Evolutionary conservation across 805 yeast species (phyloP), one percentile per base, ranked within the genome.

Genomic region (Kuraishia cidri): DNA sequence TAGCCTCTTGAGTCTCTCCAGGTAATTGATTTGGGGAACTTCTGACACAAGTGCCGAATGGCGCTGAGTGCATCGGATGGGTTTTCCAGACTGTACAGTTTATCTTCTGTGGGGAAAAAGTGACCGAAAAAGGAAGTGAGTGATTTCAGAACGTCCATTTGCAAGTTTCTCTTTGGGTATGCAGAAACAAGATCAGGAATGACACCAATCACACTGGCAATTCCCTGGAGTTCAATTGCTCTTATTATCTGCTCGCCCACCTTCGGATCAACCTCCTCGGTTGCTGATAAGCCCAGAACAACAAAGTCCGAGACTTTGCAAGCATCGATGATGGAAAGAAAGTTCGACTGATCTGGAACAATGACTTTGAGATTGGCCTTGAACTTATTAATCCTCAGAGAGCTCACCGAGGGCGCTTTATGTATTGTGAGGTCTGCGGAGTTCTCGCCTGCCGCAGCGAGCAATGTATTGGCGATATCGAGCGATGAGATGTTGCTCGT

Each of bases 1-100:
- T 87, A 92, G 6, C 95, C 90, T 50, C 98, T 68, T n/a, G 77
- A 60, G 45, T 90, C 97, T 59, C 97, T 78, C 97, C 98, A 92
- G 16, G 72, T 73, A 30, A 94, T 65, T 1, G 84, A 74, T 48
- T 77, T 79, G 18, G 98, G 98, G 46, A 79, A 73, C 57, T 78
- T 83, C 48, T 90, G 97, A 49, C 95, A 82, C 17, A 92, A 47
- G 4, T 66, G 63, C 53, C 98, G 73, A 26, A 82, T 64, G 28
- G 84, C 77, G 46, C 81, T 83, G 13, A 68, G 43, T n/a, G 82
- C 67, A 42, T 92, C 97, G 2, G 82, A 65, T 11, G 62, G 58
- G 30, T 59, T 62, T 42, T 85, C 94, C 33, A 85, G 54, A 28
- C 79, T 76, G 55, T 62, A 88, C 13, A 94, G 60, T 54, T 78